Conservation (phyloP, 140 eudicot species). For the Bidens hawaiensis region DNA sequence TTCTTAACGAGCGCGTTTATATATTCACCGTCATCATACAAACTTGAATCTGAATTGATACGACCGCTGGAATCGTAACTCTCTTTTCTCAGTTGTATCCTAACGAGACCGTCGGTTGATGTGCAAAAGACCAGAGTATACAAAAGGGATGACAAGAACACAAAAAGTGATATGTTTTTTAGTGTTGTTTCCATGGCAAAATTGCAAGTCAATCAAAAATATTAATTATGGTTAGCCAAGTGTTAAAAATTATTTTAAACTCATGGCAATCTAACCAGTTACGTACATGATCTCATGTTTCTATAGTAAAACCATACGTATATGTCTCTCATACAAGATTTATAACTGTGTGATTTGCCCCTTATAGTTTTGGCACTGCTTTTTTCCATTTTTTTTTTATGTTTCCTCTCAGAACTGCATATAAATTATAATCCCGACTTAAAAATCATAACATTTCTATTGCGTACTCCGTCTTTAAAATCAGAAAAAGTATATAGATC, state of each 20-base stretch:
- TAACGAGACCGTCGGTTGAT: neutral
- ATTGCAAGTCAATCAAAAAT: neutral
- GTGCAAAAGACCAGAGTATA: neutral
- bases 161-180: neutral
- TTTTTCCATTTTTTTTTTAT: no score
- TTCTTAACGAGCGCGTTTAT: constrained; percentile 22
- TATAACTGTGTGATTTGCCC: neutral
- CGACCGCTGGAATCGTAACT: constrained; percentile 33
- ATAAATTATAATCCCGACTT: neutral
- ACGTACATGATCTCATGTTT: neutral
- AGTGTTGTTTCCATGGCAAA: neutral
- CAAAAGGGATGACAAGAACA: constrained; percentile 13
- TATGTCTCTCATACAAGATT: neutral
- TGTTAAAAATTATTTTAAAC: neutral
- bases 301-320: neutral
- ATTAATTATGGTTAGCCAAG: neutral
- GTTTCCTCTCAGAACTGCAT: neutral
- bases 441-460: no score
- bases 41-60: constrained; percentile 32
- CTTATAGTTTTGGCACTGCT: neutral
- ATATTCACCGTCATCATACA: constrained; percentile 25
- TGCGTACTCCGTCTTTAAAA: no score
- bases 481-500: no score
- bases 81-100: constrained; percentile 3
- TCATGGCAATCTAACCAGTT: neutral